Evolutionary conservation across 2,329 filamentous ascomycete genomes (phyloP), one percentile per base, ranked within the genome.

Genomic region (Anisogramma anomala): DNA sequence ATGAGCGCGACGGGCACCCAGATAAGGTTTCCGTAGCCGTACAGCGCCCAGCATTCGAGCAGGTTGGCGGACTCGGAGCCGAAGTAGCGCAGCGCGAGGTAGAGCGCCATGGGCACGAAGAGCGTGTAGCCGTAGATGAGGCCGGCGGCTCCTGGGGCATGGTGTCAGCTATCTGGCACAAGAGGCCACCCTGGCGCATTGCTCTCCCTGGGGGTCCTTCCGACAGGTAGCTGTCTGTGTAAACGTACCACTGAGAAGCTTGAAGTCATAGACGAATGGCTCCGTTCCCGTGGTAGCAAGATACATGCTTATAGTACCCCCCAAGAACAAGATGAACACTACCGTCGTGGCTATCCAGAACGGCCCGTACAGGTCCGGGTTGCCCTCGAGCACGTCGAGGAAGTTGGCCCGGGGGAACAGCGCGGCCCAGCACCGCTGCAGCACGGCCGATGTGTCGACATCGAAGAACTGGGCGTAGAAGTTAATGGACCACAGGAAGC

Each of bases 381-480:
- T 96, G 15, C 91, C 91, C 59, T 98, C 91, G 20, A 98, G 74
- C 26, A 96, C 86, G 58, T 98, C 91, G 49, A 98, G 79, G 65
- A 98, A 98, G 68, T 94, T 95, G 43, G 82, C 82, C 48, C 86
- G 80, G 33, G 91, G 91, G 62, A 83, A 94, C 28, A 96, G 67
- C n/a, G 89, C 81, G 1, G 87, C 82, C 62, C 79, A 80, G 64
- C 91, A 96, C 50, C 91, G 83, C 55, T 80, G 72, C 42, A 95
- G 67, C 15, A 98, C 88, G 39, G 91, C 84, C 46, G 76, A 80
- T 1, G 91, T 96, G 65, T 98, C 91, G 49, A 98, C 89, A 58
- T 98, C 91, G 66, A 98, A 98, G 75, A 91, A 96, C 66, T 94
- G 91, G 42, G 87, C 79, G 67, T 98, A 98, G 70, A 94, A 98